phyloP scores from a whole-genome alignment of 768 basidiomycete species.

The Calocybe cyanea region DNA sequence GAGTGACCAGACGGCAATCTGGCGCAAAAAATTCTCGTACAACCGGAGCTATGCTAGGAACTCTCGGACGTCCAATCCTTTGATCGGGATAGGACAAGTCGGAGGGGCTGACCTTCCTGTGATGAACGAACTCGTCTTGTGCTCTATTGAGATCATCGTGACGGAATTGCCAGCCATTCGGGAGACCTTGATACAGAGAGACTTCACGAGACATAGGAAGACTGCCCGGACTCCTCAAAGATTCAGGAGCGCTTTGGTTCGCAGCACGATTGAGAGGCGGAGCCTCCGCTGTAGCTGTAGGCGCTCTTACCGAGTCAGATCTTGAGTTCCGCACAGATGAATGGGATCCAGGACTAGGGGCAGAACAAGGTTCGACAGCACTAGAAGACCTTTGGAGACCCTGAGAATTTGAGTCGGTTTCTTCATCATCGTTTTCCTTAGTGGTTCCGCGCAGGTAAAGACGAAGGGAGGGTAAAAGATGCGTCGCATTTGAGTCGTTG shows the following conservation, averaged over 20 bases:
- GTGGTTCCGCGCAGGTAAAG: slow-evolving; percentile 9
- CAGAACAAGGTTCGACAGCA: neutral
- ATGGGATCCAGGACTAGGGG: neutral
- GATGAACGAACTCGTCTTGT: slow-evolving; percentile 21
- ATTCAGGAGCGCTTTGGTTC: slow-evolving; percentile 9
- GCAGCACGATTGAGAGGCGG: slow-evolving; percentile 3
- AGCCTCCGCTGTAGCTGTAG: neutral
- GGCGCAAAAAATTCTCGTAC: slow-evolving; percentile 16
- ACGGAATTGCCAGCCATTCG: slow-evolving; percentile 45
- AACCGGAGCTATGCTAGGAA: slow-evolving; percentile 38
- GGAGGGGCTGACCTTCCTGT: neutral
- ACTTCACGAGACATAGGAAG: slow-evolving; percentile 43
- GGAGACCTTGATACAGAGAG: slow-evolving; percentile 42
- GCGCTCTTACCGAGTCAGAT: neutral
- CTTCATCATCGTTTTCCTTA: neutral
- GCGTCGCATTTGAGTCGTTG: slow-evolving; percentile 6
- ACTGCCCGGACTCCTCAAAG: slow-evolving; percentile 4
- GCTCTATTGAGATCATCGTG: slow-evolving; percentile 31
- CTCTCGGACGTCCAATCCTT: slow-evolving; percentile 25
- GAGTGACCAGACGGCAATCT: neutral
- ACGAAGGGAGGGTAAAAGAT: slow-evolving; percentile 18
- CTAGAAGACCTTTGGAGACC: neutral
- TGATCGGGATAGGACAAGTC: slow-evolving; percentile 3
- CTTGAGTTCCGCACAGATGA: neutral
- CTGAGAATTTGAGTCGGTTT: neutral